Base-by-base conservation (phyloP, 768 basidiomycete species). In the Crucibulum laeve region DNA sequence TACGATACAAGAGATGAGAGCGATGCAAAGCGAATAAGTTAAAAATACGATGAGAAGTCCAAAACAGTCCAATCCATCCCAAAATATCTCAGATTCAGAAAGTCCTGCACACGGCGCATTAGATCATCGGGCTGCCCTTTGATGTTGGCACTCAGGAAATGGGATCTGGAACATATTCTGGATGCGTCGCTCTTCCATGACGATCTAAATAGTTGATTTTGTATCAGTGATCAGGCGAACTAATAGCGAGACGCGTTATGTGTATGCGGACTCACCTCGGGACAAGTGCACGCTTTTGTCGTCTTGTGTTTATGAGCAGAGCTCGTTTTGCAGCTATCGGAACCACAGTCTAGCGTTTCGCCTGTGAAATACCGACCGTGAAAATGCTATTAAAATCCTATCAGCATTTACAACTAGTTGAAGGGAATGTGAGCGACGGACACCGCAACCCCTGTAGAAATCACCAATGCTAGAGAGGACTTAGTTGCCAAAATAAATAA, bases 371-470 rank as follows among this genome's bases (percentile, higher is more conserved):
- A 73, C n/a, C 70, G 65, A 28, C 68, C 69, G 43, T 73, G 71
- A 58, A 73, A 75, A 45, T 73, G 73, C 73, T 73, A 47, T 51
- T 23, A 32, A 4, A 39, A 38, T 42, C 36, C 52, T 39, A 53
- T 50, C 11, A 24, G 34, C 28, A 5, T 49, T 28, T 41, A 25
- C 6, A 13, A 26, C 38, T 15, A 25, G 4, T 18, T 28, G 33
- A 22, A 33, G 19, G n/a, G 36, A 19, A 14, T 25, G 24, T 25
- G 11, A 33, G 18, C 11, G 33, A 64, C 70, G 39, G 57, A 73
- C 73, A 43, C 73, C 73, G 45, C 73, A 75, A 25, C 73, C 73
- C 57, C 73, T 68, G 53, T 73, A 73, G 46, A 63, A 73, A 49
- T 75, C 73, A 28, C 73, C 73, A 42, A 75, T 58, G 42, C 73